Evolutionary conservation across 768 basidiomycete genomes (phyloP).

Genomic region (Naematelia encephala): DNA sequence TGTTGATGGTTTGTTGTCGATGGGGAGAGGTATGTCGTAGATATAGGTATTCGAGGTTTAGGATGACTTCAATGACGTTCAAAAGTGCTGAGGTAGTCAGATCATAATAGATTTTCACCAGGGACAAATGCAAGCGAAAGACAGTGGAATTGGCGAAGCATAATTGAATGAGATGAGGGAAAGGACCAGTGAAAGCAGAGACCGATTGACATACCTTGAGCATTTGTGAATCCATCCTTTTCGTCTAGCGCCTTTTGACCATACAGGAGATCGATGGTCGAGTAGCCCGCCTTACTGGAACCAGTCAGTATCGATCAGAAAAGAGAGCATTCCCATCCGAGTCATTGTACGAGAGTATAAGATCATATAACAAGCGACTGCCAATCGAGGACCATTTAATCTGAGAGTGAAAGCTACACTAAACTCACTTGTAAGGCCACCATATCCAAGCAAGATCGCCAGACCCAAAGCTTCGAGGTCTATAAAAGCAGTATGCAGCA

Average conservation of each 20-base stretch:
- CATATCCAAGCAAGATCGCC: conserved; percentile 92
- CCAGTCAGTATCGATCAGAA: conserved; percentile 27
- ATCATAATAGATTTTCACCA: neutral
- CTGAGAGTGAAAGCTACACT: neutral
- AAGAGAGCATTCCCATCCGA: neutral
- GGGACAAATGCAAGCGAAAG: too few relatives aligned
- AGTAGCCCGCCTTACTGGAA: neutral
- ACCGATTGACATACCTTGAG: conserved; percentile 55
- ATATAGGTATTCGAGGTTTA: conserved; percentile 74
- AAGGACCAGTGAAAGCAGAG: neutral
- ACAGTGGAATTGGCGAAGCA: too few relatives aligned
- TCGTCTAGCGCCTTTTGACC: conserved; percentile 64
- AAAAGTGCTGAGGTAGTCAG: conserved; percentile 59
- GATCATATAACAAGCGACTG: too few relatives aligned
- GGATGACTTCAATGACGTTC: conserved; percentile 72
- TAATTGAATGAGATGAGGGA: too few relatives aligned
- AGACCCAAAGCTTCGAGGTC: conserved; percentile 79
- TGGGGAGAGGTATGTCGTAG: conserved; percentile 60
- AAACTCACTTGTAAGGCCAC: conserved; percentile 65
- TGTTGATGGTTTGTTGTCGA: conserved; percentile 47
- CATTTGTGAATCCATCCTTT: conserved; percentile 76
- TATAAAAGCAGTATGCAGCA: conserved; percentile 39
- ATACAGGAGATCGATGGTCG: conserved; percentile 60
- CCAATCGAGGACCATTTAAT: too few relatives aligned
- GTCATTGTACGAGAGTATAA: too few relatives aligned